Base-by-base conservation (phyloP, 768 basidiomycete species). In the Holtermanniella nyarrowii region DNA sequence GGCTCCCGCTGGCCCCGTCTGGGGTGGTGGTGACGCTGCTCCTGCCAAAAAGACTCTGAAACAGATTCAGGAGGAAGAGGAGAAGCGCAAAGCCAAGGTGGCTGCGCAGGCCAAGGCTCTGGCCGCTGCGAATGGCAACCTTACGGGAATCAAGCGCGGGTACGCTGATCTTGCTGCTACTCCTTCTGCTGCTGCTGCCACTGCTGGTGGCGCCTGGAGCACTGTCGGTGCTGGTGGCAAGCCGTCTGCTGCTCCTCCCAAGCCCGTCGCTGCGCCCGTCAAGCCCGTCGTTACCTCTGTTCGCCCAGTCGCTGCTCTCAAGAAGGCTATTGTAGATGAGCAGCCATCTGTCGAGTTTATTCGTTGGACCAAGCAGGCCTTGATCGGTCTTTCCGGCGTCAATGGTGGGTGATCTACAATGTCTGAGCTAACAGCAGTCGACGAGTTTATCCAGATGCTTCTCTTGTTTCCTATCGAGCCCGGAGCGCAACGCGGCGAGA, bases 11-110 rank as follows among this genome's bases (percentile, higher is more conserved):
- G 54, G 70, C 16, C 51, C 71, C 24, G 61, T 70, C 25, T 93
- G 89, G 88, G 60, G 73, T 78, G 14, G 73, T 72, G 22, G 82
- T 81, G 64, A 70, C 77, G 5, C 74, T 74, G 10, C 59, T 43
- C 67, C 75, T 2, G 68, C 78, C 5, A 91, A 88, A 77, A 95
- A 89, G 77, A 86, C 87, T 1, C 84, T 99, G 83, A 96, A 93
- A 76, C 90, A 99, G 75, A 99, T 99, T 39, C 88, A 93, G 66
- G 93, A 97, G 72, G 95, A 99, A 62, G 95, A 99, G 66, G 88
- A 93, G 72, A 79, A 76, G 57, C 79, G 84, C 56, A 90, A 88
- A 76, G 85, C 82, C 71, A 57, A 61, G 24, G 61, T 73, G 24
- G 76, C 76, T 0, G 72, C 74, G 5, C 55, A 50, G n/a, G 54